Evolutionary conservation across 1,284 basidiomycete genomes (phyloP).

Genomic region (Polyporus tsugae): DNA sequence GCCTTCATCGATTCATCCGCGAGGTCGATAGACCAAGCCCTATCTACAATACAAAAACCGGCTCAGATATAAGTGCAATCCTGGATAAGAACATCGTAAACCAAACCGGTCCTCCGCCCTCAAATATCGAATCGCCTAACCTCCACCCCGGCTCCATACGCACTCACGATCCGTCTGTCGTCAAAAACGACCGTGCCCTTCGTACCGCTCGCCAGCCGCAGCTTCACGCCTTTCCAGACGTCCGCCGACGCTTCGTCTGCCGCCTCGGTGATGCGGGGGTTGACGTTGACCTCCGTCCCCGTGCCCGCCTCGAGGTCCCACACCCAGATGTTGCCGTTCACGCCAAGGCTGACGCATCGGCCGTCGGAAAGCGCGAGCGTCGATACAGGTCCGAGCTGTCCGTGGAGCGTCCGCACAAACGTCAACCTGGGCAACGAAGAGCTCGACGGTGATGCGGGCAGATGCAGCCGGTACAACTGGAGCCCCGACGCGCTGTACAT

Average conservation of each 20-base stretch:
- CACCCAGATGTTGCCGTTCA: constrained; percentile 79
- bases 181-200: constrained; percentile 72
- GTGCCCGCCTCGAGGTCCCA: constrained; percentile 81
- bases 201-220: constrained; percentile 24
- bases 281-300: constrained; percentile 63
- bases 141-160: constrained; percentile 57
- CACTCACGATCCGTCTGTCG: constrained; percentile 73
- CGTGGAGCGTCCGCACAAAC: constrained; percentile 76
- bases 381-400: constrained; percentile 70
- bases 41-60: neutral
- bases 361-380: constrained; percentile 79
- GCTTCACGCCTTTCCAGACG: constrained; percentile 17
- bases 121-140: constrained; percentile 65
- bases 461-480: constrained; percentile 76
- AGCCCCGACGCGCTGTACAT: constrained; percentile 61
- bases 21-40: neutral
- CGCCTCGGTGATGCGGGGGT: constrained; percentile 22
- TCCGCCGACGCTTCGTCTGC: neutral
- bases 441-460: constrained; percentile 58
- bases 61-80: neutral
- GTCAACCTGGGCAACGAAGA: constrained; percentile 64
- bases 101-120: neutral
- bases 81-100: constrained; percentile 10
- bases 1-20: neutral
- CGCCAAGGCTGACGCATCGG: constrained; percentile 76